These are phyloP conservation scores for Cicer chorassanicum DNA, from an alignment of 306 rosid genomes.

Conservation along the genomic window DNA sequence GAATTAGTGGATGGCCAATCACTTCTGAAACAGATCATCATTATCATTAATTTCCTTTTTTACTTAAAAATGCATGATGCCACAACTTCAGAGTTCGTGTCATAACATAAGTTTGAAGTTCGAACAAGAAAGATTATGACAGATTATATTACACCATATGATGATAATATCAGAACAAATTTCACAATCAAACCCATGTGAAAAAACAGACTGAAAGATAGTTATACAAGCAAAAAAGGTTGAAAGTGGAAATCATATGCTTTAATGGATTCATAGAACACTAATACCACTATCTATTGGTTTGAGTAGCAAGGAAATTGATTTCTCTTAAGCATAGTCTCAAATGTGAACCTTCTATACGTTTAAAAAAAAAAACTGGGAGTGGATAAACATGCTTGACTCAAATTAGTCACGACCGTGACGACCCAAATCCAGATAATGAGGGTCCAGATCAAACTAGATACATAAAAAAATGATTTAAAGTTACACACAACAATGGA, in stretches of 20 bases:
- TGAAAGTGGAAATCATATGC: slow-evolving; percentile 20
- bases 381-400: background rate
- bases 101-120: background rate
- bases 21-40: slow-evolving; percentile 34
- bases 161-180: slow-evolving; percentile 1
- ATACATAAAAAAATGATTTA: slow-evolving; percentile 22
- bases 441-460: background rate
- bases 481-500: background rate
- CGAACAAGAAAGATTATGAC: background rate
- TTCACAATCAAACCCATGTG: background rate
- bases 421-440: background rate
- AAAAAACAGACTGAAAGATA: background rate
- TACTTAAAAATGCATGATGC: background rate
- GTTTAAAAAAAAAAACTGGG: background rate
- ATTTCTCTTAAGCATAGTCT: background rate
- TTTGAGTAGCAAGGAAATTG: background rate
- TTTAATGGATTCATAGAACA: slow-evolving; percentile 9
- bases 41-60: background rate
- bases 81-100: slow-evolving; percentile 6
- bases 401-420: background rate
- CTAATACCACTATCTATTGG: background rate
- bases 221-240: slow-evolving; percentile 1
- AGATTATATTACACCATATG: background rate
- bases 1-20: slow-evolving; percentile 14
- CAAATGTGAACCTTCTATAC: background rate